Conservation (phyloP, 768 basidiomycete species). For the Leucocoprinus leucothites region DNA sequence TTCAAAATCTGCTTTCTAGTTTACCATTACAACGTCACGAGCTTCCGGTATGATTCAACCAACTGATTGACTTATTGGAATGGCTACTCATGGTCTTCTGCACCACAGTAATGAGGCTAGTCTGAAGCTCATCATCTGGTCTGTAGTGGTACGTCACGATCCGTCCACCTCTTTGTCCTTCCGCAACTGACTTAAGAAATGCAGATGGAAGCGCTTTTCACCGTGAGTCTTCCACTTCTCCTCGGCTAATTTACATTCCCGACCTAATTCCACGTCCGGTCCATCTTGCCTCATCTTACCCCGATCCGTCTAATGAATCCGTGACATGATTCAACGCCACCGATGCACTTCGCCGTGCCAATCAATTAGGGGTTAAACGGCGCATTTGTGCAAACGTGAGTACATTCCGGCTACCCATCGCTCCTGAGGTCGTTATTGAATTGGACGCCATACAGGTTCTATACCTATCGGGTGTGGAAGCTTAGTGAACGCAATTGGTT, state of each 20-base stretch:
- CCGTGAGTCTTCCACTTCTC: constrained; percentile 28
- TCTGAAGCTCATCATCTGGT: constrained; percentile 14
- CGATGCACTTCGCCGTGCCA: not conserved
- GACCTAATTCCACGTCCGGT: not conserved
- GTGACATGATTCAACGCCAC: not conserved
- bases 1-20: constrained; percentile 24
- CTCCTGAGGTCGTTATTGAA: not conserved
- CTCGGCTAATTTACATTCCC: not conserved
- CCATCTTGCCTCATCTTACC: not conserved
- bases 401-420: not conserved
- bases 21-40: constrained; percentile 46
- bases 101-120: constrained; percentile 5
- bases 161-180: not conserved
- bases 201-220: constrained; percentile 45
- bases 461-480: constrained; percentile 46
- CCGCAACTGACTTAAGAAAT: not conserved
- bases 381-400: constrained; percentile 48
- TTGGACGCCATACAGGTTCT: constrained; percentile 37
- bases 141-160: constrained; percentile 1
- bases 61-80: not conserved
- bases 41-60: constrained; percentile 31
- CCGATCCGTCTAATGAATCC: not conserved
- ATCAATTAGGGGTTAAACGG: constrained; percentile 43
- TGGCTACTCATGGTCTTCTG: not conserved
- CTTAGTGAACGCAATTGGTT: constrained; percentile 38